Evolutionary conservation across 345 rosid species (phyloP), one percentile per base, ranked within the genome.

Genomic region (Trapa incisa): DNA sequence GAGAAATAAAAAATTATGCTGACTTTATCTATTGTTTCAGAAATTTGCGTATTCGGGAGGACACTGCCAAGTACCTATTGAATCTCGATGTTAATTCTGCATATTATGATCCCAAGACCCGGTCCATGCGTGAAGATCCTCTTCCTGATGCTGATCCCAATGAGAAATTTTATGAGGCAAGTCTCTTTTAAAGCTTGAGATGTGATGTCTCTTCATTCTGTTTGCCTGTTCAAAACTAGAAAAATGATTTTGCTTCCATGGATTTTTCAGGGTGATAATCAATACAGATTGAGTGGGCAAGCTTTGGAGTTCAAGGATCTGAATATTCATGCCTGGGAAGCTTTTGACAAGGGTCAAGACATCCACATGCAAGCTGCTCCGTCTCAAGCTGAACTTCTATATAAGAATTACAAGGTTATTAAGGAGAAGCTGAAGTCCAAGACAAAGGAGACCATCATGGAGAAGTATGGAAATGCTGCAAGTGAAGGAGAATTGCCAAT

Each of bases 71-170:
- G 50, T 87, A 87, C 67, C 84, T 87, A 17, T 22, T 81, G 64
- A 85, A 85, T 78, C 87, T 87, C 61, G 87, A 87, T 80, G 87
- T 87, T 6, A 77, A 85, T 64, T 87, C 89, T 13, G 87, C 89
- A 14, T 72, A 83, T 65, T 87, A 87, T 68, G 92, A 87, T 70
- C 92, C 89, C 17, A 86, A 86, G 70, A 86, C 87, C 0, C 81
- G 89, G 38, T 81, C 89, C 50, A 76, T 86, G 96, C 91, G 94
- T 65, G 93, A 89, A 73, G 93, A 89, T 78, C 96, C 93, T 33
- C 89, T 87, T 73, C 93, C 89, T 15, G 82, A 89, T 64, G 86
- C 91, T 4, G 96, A 89, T 80, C 91, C 93, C 11, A 82, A 87
- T 66, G 93, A 89, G 71, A 89, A 89, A 70, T 84, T 89, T 68